Evolutionary conservation across 805 yeast species (phyloP).

Genomic region (Zygosaccharomyces gambellarensis): DNA sequence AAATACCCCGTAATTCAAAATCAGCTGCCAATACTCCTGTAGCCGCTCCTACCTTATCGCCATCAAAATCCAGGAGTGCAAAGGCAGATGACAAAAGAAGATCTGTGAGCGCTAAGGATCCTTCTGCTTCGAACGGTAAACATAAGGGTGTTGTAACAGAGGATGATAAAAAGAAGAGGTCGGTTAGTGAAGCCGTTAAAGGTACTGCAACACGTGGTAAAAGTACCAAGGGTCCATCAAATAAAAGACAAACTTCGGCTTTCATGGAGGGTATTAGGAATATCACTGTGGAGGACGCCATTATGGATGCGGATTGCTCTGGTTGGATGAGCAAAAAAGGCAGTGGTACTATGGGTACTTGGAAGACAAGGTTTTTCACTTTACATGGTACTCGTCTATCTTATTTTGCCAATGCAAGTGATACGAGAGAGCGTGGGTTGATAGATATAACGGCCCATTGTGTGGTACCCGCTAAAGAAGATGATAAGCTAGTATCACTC

Average conservation of each 20-base stretch:
- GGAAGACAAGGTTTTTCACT: constrained; percentile 83
- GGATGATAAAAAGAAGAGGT: constrained; percentile 35
- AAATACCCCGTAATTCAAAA: constrained; percentile 1
- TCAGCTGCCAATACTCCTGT: constrained; percentile 9
- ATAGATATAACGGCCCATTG: constrained; percentile 94
- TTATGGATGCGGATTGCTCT: constrained; percentile 65
- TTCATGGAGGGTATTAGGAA: constrained; percentile 82
- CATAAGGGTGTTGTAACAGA: constrained; percentile 34
- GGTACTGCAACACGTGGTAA: constrained; percentile 51
- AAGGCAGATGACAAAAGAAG: constrained; percentile 39
- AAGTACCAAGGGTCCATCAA: constrained; percentile 43
- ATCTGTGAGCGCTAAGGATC: constrained; percentile 45
- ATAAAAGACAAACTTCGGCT: constrained; percentile 67
- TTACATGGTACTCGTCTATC: constrained; percentile 91
- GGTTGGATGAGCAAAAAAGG: constrained; percentile 98
- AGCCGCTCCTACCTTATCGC: constrained; percentile 7
- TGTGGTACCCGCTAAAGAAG: constrained; percentile 77
- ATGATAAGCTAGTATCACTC: constrained; percentile 77
- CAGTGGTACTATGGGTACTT: constrained; percentile 74
- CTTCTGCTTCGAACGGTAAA: constrained; percentile 18
- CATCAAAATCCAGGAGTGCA: constrained; percentile 12
- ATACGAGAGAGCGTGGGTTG: constrained; percentile 81
- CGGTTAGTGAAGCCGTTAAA: constrained; percentile 47
- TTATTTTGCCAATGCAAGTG: constrained; percentile 74
- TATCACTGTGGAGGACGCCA: constrained; percentile 71